Conservation (phyloP, 345 rosid species). For the Erodium maritimum region DNA sequence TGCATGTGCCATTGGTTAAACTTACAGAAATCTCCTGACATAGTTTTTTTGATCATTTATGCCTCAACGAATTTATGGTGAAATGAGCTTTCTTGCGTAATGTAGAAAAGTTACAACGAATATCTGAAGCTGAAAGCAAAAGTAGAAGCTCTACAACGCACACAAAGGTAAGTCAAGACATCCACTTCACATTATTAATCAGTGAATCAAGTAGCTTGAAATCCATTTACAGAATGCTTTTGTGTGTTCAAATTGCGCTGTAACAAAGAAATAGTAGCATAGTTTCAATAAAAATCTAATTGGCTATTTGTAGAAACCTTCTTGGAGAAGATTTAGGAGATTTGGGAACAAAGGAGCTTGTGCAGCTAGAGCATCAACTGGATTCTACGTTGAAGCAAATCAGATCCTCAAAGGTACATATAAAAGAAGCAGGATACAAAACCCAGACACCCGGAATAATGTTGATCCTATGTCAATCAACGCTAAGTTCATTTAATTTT, state of each 20-base stretch:
- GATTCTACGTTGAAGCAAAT: constrained; percentile 32
- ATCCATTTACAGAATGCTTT: neutral
- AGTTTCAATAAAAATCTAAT: too few relatives aligned
- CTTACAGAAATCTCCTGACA: too few relatives aligned
- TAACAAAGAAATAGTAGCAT: too few relatives aligned
- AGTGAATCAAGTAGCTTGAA: too few relatives aligned
- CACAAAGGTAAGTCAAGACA: constrained; percentile 49
- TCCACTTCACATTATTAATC: too few relatives aligned
- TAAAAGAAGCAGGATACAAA: too few relatives aligned
- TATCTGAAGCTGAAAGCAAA: constrained; percentile 75
- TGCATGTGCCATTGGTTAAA: too few relatives aligned
- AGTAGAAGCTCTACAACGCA: constrained; percentile 63
- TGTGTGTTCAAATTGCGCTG: neutral
- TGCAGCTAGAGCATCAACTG: constrained; percentile 37
- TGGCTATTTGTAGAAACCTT: constrained; percentile 21
- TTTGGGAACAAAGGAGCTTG: constrained; percentile 27
- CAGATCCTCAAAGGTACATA: constrained; percentile 34
- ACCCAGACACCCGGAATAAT: too few relatives aligned
- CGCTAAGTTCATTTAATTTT: too few relatives aligned
- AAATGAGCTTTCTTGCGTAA: neutral
- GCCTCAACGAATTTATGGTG: neutral
- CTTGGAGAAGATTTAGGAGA: constrained; percentile 40
- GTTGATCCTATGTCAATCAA: too few relatives aligned
- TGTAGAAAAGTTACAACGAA: constrained; percentile 80
- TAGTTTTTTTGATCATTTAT: neutral